A percentile compares a stretch with the other conserved stretches of the same genome.
These are phyloP conservation scores for Fonsecaea monophora DNA, from an alignment of 2,329 filamentous ascomycete genomes.

Conservation along the genomic window DNA sequence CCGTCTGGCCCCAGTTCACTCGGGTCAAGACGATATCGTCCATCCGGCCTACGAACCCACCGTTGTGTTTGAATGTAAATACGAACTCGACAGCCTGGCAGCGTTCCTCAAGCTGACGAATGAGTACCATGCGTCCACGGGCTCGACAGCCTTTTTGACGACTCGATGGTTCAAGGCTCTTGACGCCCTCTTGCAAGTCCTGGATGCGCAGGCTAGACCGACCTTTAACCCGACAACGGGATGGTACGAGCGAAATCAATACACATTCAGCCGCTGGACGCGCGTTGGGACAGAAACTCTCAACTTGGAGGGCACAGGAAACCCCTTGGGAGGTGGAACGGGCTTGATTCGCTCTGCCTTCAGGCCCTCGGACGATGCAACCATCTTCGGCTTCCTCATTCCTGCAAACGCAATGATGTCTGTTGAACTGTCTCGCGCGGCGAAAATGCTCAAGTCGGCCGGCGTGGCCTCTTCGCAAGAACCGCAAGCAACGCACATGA, in stretches of 20 bases:
- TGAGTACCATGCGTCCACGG: constrained; percentile 81
- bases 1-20: constrained; percentile 72
- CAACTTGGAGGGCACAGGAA: constrained; percentile 81
- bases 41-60: constrained; percentile 85
- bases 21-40: constrained; percentile 82
- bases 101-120: constrained; percentile 87
- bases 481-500: constrained; percentile 24
- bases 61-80: constrained; percentile 97
- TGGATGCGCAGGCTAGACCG: constrained; percentile 77
- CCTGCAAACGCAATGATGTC: constrained; percentile 97
- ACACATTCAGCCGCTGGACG: constrained; percentile 85
- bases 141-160: constrained; percentile 78
- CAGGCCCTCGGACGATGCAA: constrained; percentile 92
- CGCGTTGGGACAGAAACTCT: constrained; percentile 88
- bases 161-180: constrained; percentile 80
- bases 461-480: constrained; percentile 8
- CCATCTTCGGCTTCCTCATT: constrained; percentile 92
- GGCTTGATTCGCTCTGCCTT: constrained; percentile 91
- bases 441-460: constrained; percentile 68
- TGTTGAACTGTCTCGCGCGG: constrained; percentile 79
- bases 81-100: constrained; percentile 93
- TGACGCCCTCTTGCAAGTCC: constrained; percentile 72
- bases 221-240: constrained; percentile 77
- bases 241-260: constrained; percentile 72
- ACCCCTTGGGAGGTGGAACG: constrained; percentile 83